phyloP scores from a whole-genome alignment of 768 basidiomycete species.

The Suillus luteus region DNA sequence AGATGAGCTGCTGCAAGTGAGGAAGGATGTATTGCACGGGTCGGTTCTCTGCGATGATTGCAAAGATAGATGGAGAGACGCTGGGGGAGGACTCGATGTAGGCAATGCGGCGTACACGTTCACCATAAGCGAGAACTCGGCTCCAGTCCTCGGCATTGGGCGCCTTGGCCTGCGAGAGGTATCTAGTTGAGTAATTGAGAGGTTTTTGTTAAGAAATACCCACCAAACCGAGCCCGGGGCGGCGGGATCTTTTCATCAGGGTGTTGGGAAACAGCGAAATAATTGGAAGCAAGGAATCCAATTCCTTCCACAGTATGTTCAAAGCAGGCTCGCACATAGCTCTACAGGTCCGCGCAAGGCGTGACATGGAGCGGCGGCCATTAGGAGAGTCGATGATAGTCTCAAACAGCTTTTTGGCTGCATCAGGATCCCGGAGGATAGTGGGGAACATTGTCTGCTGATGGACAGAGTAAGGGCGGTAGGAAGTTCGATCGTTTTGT shows the following conservation, averaged over 20 bases:
- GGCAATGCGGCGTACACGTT: slow-evolving; percentile 65
- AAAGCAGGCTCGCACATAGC: slow-evolving; percentile 74
- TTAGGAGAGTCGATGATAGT: slow-evolving; percentile 56
- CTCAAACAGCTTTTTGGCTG: slow-evolving; percentile 53
- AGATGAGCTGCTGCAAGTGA: slow-evolving; percentile 65
- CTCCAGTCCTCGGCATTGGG: slow-evolving; percentile 75
- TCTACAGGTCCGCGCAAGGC: slow-evolving; percentile 74
- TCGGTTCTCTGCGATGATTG: slow-evolving; percentile 63
- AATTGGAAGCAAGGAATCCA: slow-evolving; percentile 74
- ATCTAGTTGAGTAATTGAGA: slow-evolving; percentile 12
- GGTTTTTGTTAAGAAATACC: slow-evolving; percentile 29
- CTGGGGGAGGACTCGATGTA: slow-evolving; percentile 71
- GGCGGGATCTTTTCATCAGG: slow-evolving; percentile 67
- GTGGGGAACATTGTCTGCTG: slow-evolving; percentile 53
- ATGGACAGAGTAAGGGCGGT: slow-evolving; percentile 46
- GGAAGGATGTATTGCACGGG: slow-evolving; percentile 69
- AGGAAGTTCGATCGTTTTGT: slow-evolving; percentile 31
- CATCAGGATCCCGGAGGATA: slow-evolving; percentile 65
- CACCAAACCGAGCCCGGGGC: slow-evolving; percentile 78
- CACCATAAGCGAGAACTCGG: slow-evolving; percentile 62
- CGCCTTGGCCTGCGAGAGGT: slow-evolving; percentile 46
- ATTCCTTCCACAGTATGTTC: slow-evolving; percentile 72
- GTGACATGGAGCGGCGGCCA: slow-evolving; percentile 67
- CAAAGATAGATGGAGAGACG: slow-evolving; percentile 65
- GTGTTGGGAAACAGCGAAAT: slow-evolving; percentile 70